Conservation (phyloP, 306 rosid species). For the Acacia crassicarpa region DNA sequence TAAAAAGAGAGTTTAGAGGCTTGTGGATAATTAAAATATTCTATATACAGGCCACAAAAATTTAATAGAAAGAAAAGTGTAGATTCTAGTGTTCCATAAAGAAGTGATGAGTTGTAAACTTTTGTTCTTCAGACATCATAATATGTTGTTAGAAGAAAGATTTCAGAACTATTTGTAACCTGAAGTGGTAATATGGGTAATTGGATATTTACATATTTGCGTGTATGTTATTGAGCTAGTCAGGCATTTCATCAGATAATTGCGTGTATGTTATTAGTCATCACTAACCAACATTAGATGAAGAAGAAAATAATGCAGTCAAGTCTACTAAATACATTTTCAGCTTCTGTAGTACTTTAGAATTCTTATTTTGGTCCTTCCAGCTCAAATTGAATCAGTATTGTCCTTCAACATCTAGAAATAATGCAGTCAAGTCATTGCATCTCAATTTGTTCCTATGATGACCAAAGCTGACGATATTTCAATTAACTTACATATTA, state of each 20-base stretch:
- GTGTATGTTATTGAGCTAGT: background rate
- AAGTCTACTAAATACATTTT: background rate
- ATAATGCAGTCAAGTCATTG: background rate
- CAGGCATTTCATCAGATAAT: background rate
- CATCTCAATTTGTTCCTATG: background rate
- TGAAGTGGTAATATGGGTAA: background rate
- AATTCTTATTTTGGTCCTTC: background rate
- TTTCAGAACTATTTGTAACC: background rate
- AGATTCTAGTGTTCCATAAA: background rate
- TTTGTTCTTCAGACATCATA: background rate
- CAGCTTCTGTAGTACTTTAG: background rate
- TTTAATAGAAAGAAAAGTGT: no score
- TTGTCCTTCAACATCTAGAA: background rate
- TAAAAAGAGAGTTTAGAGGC: slow-evolving; percentile 19
- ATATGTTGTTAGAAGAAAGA: background rate
- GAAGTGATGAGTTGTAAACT: background rate
- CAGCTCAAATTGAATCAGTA: no score
- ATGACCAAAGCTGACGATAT: background rate
- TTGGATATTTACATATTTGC: background rate
- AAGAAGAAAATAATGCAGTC: no score
- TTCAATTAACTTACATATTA: background rate
- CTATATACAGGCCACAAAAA: background rate
- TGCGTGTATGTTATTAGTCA: background rate
- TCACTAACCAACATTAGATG: background rate
- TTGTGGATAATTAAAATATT: background rate